Conservation (phyloP, 345 rosid genomes). For the Tarenaya hassleriana region DNA sequence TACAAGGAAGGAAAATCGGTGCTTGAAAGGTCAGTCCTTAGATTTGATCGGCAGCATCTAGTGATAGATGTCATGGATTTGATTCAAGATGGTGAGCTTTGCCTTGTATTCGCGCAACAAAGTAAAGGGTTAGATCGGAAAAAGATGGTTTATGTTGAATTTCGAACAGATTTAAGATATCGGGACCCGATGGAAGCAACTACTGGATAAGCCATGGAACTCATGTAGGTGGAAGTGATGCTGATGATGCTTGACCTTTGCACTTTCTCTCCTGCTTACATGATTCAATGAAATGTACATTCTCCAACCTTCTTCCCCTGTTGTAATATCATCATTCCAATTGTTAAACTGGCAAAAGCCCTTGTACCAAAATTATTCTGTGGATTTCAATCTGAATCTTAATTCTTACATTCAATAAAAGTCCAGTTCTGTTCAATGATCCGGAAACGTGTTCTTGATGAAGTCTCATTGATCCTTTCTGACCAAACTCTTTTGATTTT, state of each 20-base stretch:
- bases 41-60: neutral
- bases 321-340: neutral
- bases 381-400: no score
- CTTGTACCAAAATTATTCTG: neutral
- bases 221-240: constrained; percentile 81
- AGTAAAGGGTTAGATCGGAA: neutral
- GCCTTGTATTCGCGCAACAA: no score
- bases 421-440: no score
- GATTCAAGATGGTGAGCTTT: constrained; percentile 7
- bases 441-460: no score
- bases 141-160: neutral
- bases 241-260: constrained; percentile 64
- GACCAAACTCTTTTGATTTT: no score
- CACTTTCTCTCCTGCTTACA: neutral
- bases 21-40: constrained; percentile 71
- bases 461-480: no score
- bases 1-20: constrained; percentile 98
- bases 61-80: constrained; percentile 5
- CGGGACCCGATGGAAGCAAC: constrained; percentile 84
- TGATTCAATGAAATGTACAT: constrained; percentile 14
- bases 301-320: neutral
- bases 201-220: constrained; percentile 66
- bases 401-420: no score
- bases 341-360: neutral
- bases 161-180: constrained; percentile 69